Evolutionary conservation across 768 basidiomycete species (phyloP).

Genomic region (Rickenella mellea): DNA sequence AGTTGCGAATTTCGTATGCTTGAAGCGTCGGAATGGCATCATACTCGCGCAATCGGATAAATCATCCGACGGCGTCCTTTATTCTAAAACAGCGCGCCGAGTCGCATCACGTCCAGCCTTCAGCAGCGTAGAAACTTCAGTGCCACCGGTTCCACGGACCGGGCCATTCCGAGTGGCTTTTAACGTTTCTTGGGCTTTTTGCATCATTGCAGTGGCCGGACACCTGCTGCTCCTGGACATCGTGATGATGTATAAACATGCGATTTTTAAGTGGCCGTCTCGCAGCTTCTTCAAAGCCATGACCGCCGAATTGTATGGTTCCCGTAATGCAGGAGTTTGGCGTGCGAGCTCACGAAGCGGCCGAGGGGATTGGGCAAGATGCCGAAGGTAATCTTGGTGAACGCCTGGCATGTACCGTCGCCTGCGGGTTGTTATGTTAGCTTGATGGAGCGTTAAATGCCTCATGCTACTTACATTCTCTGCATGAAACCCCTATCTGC

Average conservation of each 20-base stretch:
- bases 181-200: conserved; percentile 28
- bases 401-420: conserved; percentile 89
- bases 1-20: too few relatives aligned
- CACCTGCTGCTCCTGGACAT: conserved; percentile 56
- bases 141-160: conserved; percentile 85
- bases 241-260: conserved; percentile 76
- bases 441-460: neutral
- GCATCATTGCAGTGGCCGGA: conserved; percentile 48
- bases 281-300: conserved; percentile 73
- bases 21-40: too few relatives aligned
- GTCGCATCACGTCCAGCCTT: conserved; percentile 92
- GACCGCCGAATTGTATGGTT: conserved; percentile 75
- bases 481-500: conserved; percentile 80
- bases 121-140: conserved; percentile 67
- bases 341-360: conserved; percentile 55
- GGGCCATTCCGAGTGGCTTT: conserved; percentile 35
- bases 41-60: too few relatives aligned
- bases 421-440: neutral
- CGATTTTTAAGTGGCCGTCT: conserved; percentile 84
- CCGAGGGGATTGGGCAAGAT: conserved; percentile 51
- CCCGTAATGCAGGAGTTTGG: conserved; percentile 46
- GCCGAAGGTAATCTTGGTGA: conserved; percentile 76
- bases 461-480: conserved; percentile 43
- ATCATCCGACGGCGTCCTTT: too few relatives aligned
- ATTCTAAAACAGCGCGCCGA: conserved; percentile 43